A percentile compares a stretch with the other conserved stretches of the same genome.
phyloP scores from a whole-genome alignment of 116 monocot species.

The Cymodocea nodosa region DNA sequence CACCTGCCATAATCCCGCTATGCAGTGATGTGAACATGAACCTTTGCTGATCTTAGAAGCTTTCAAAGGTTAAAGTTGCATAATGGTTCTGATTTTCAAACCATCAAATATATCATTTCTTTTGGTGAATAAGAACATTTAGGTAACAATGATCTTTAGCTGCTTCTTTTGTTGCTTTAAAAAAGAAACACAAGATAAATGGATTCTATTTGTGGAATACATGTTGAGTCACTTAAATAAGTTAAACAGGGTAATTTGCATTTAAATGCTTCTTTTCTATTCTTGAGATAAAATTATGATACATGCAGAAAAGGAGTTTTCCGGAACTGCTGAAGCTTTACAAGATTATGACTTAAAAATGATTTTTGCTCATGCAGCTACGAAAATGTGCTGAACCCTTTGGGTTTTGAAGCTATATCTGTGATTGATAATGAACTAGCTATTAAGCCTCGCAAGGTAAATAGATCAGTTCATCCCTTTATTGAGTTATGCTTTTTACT shows the following conservation, averaged over 20 bases:
- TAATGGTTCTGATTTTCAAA: no score
- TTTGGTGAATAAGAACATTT: no score
- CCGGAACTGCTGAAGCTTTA: neutral
- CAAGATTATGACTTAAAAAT: neutral
- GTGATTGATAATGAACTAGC: conserved; percentile 48
- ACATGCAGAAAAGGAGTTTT: neutral
- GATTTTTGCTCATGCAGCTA: conserved; percentile 23
- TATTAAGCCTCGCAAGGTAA: conserved; percentile 35
- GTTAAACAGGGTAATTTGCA: no score
- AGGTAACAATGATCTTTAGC: no score
- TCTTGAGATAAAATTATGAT: neutral
- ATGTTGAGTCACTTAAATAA: neutral
- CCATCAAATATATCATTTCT: no score
- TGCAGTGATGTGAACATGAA: no score
- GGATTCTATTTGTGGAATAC: neutral
- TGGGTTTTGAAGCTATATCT: conserved; percentile 37
- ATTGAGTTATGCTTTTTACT: neutral
- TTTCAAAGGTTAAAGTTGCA: no score
- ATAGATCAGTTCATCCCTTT: neutral
- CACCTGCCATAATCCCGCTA: no score
- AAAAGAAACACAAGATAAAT: neutral
- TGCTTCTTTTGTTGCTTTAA: no score
- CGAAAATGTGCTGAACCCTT: conserved; percentile 26
- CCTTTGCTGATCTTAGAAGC: no score
- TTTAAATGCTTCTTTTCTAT: neutral